Percentiles rank a stretch among this genome's conserved stretches.
Evolutionary conservation across 148 eudicot genomes (phyloP).

Genomic region (Drosera capensis): DNA sequence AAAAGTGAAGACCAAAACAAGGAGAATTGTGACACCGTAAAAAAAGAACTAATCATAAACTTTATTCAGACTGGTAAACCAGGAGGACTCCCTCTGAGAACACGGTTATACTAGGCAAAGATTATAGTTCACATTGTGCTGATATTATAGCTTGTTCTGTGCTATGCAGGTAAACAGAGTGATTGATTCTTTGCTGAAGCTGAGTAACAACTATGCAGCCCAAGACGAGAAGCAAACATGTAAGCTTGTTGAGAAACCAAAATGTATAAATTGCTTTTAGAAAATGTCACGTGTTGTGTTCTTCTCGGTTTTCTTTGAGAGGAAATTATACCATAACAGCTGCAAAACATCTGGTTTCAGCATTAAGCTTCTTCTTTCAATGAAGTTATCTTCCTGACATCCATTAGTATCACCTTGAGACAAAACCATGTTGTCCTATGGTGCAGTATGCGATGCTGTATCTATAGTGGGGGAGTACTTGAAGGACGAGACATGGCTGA

Average conservation of each 20-base stretch:
- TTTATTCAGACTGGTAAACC: no score
- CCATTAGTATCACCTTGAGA: no score
- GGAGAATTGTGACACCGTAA: no score
- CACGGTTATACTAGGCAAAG: no score
- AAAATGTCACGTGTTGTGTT: not conserved
- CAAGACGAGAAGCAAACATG: slow-evolving; percentile 73
- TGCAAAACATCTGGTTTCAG: not conserved
- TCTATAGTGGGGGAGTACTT: slow-evolving; percentile 75
- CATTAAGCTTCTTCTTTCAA: no score
- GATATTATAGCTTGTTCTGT: not conserved
- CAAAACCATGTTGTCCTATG: not conserved
- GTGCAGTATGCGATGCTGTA: slow-evolving; percentile 61
- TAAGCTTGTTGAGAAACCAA: slow-evolving; percentile 15
- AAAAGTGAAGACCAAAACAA: no score
- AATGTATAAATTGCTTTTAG: not conserved
- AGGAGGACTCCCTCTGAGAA: no score
- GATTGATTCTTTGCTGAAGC: slow-evolving; percentile 38
- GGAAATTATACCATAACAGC: no score
- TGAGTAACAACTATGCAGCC: slow-evolving; percentile 81
- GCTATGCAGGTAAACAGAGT: slow-evolving; percentile 40
- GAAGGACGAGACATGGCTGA: slow-evolving; percentile 87
- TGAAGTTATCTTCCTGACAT: no score
- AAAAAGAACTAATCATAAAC: no score
- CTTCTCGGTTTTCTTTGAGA: no score
- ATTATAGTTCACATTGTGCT: no score